Evolutionary conservation across 2,329 filamentous ascomycete species (phyloP).

Genomic region (Parastagonospora avenae): DNA sequence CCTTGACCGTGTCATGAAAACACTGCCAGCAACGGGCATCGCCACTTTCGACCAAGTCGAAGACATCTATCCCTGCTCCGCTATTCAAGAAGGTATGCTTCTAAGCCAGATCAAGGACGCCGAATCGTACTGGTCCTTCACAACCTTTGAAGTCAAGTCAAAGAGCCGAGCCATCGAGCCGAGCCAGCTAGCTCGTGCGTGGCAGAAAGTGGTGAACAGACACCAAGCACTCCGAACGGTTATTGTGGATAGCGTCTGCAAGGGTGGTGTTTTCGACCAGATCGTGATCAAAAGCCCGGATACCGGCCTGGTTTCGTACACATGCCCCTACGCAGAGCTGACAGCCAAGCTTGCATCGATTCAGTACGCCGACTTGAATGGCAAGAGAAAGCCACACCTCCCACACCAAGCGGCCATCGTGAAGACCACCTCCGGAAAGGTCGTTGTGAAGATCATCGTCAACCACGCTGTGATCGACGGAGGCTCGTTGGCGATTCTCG

Average conservation of each 20-base stretch:
- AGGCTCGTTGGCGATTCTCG: slow-evolving; percentile 36
- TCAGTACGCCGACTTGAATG: slow-evolving; percentile 32
- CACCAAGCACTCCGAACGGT: slow-evolving; percentile 41
- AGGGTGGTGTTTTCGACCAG: slow-evolving; percentile 44
- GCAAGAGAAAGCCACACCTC: slow-evolving; percentile 36
- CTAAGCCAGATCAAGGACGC: slow-evolving; percentile 40
- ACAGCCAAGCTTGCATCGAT: slow-evolving; percentile 27
- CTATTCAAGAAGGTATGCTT: slow-evolving; percentile 42
- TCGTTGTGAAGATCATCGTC: slow-evolving; percentile 43
- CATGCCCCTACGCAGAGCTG: slow-evolving; percentile 32
- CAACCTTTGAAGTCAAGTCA: slow-evolving; percentile 34
- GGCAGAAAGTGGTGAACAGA: slow-evolving; percentile 39
- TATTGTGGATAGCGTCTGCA: slow-evolving; percentile 42
- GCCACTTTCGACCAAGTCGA: slow-evolving; percentile 30
- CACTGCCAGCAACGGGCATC: slow-evolving; percentile 28
- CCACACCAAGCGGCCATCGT: slow-evolving; percentile 40
- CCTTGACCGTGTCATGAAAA: slow-evolving; percentile 35
- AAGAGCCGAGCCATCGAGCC: slow-evolving; percentile 28
- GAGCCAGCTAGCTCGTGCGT: slow-evolving; percentile 27
- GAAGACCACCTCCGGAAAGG: slow-evolving; percentile 31
- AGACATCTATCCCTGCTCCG: slow-evolving; percentile 41
- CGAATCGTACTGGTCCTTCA: slow-evolving; percentile 37
- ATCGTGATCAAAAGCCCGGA: slow-evolving; percentile 36
- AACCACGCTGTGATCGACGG: slow-evolving; percentile 45
- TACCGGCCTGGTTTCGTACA: slow-evolving; percentile 25